These are phyloP conservation scores for Nematocida sp. DNA, from an alignment of 371 early-diverging fungal species.

Conservation along the genomic window DNA sequence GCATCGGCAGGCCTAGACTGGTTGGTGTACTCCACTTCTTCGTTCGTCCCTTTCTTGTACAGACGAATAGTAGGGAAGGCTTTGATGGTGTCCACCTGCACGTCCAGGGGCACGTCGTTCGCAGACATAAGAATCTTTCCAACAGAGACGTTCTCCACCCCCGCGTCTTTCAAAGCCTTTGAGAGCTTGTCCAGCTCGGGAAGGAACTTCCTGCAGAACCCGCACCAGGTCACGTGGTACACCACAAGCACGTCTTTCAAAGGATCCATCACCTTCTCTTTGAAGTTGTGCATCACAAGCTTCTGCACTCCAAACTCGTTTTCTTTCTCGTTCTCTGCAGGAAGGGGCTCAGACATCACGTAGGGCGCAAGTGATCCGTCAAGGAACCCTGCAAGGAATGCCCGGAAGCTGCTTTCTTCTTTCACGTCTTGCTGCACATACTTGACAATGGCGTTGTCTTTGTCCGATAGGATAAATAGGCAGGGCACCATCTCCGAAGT, in stretches of 20 bases:
- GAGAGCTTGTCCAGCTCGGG: conserved; percentile 46
- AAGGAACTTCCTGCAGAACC: conserved; percentile 38
- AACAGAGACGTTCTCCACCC: conserved; percentile 6
- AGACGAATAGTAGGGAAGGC: conserved; percentile 53
- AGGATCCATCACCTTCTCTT: conserved; percentile 8
- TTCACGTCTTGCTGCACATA: conserved; percentile 14
- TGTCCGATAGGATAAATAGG: conserved; percentile 8
- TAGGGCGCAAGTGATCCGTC: conserved; percentile 1
- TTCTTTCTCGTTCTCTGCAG: neutral
- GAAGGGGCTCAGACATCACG: conserved; percentile 18
- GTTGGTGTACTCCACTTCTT: conserved; percentile 27
- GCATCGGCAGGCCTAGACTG: conserved; percentile 19
- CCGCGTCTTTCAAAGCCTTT: neutral
- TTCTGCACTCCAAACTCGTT: conserved; percentile 20
- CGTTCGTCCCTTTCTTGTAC: conserved; percentile 52
- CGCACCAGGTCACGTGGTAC: conserved; percentile 47
- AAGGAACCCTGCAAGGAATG: conserved; percentile 1
- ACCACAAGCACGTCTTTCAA: conserved; percentile 31
- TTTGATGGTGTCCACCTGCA: conserved; percentile 24
- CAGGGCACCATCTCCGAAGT: conserved; percentile 1
- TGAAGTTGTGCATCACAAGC: conserved; percentile 7
- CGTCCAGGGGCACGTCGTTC: conserved; percentile 49
- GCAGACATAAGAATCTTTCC: conserved; percentile 46
- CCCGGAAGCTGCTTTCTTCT: neutral
- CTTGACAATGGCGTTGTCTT: conserved; percentile 9